A percentile compares a stretch with the other conserved stretches of the same genome.
phyloP scores from a whole-genome alignment of 2,329 filamentous ascomycete genomes.

The Nothomitra cinnamomea region DNA sequence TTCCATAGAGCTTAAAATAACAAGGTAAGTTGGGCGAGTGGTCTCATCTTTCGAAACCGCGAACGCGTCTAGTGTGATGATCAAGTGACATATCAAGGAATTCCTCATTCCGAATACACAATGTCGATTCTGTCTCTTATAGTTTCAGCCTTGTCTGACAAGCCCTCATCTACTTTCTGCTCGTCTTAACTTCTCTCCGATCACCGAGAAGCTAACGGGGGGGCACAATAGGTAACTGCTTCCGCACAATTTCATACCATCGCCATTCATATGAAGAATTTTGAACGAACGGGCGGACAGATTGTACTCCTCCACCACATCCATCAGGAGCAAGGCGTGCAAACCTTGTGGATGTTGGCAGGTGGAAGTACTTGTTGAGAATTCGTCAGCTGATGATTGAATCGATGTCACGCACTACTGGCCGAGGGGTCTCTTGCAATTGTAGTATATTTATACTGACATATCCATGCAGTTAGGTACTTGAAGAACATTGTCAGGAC shows the following conservation, averaged over 20 bases:
- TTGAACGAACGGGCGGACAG: slow-evolving; percentile 56
- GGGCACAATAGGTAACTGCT: slow-evolving; percentile 18
- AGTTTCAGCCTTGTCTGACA: slow-evolving; percentile 58
- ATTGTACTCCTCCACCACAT: slow-evolving; percentile 35
- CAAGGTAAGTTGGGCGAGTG: slow-evolving; percentile 8
- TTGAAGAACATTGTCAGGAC: neutral
- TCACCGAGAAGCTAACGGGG: slow-evolving; percentile 10
- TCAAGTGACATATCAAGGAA: slow-evolving; percentile 47
- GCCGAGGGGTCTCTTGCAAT: neutral
- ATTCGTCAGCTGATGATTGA: slow-evolving; percentile 44
- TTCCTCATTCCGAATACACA: slow-evolving; percentile 48
- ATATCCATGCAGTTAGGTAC: neutral
- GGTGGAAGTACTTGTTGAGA: slow-evolving; percentile 47
- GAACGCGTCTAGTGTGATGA: slow-evolving; percentile 33
- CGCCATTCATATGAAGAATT: slow-evolving; percentile 35
- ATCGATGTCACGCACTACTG: neutral
- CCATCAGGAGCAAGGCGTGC: slow-evolving; percentile 41
- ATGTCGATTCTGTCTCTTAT: slow-evolving; percentile 44
- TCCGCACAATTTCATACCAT: slow-evolving; percentile 9
- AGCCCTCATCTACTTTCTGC: neutral
- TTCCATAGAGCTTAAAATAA: neutral
- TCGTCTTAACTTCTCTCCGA: neutral
- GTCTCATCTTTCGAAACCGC: slow-evolving; percentile 7
- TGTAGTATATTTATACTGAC: neutral
- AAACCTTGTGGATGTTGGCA: slow-evolving; percentile 41